Evolutionary conservation across 164 flowering plant species (phyloP).

Genomic region (Magnolia sinica): DNA sequence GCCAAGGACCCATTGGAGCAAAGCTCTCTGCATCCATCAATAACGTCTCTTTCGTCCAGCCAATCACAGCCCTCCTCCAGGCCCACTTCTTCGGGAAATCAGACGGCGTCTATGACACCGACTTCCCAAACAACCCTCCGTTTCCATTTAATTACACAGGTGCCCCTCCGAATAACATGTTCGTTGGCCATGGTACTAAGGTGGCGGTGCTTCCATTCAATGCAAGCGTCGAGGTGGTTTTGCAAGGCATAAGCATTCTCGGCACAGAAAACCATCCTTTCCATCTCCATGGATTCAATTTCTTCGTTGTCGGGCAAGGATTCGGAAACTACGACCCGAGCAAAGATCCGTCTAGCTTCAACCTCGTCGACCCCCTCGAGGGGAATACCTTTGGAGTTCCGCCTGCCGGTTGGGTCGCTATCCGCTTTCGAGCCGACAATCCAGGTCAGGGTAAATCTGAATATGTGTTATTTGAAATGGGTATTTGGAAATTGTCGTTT

Average conservation of each 20-base stretch:
- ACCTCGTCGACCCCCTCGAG: conserved; percentile 60
- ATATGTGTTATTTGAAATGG: too few relatives aligned
- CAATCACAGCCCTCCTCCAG: conserved; percentile 40
- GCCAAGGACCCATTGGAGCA: conserved; percentile 47
- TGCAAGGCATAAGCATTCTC: conserved; percentile 59
- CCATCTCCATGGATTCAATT: conserved; percentile 63
- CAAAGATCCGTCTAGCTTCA: conserved; percentile 43
- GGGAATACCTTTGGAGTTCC: conserved; percentile 63
- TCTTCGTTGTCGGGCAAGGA: conserved; percentile 64
- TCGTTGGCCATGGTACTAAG: conserved; percentile 37
- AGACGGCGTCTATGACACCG: conserved; percentile 49
- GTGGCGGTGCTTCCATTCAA: conserved; percentile 40
- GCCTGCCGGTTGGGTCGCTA: conserved; percentile 61
- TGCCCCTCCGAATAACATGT: conserved; percentile 39
- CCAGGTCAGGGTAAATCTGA: conserved; percentile 32
- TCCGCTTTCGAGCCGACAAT: conserved; percentile 60
- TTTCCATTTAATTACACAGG: conserved; percentile 45
- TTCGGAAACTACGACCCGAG: conserved; percentile 54
- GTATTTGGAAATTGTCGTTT: background rate
- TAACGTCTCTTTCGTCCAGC: conserved; percentile 41
- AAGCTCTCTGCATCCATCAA: conserved; percentile 43
- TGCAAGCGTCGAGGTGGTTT: conserved; percentile 45
- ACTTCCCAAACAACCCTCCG: conserved; percentile 39
- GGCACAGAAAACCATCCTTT: conserved; percentile 68
- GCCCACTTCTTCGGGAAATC: conserved; percentile 35